These are phyloP conservation scores for Agrocybe chaxingu DNA, from an alignment of 768 basidiomycete species.

Conservation along the genomic window DNA sequence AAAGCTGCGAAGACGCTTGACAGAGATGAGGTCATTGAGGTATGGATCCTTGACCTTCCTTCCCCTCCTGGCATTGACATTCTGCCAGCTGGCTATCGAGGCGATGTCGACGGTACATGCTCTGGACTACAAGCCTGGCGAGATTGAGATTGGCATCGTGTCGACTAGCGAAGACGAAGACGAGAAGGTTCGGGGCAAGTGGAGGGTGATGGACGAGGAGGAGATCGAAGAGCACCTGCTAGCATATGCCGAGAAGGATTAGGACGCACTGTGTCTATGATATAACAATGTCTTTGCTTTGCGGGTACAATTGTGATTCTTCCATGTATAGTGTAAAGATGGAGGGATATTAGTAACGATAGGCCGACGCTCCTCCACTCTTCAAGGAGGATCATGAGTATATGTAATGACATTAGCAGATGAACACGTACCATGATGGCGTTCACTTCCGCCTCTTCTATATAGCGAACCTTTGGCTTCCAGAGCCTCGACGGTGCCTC, in stretches of 20 bases:
- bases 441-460: constrained; percentile 61
- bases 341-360: constrained; percentile 16
- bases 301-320: constrained; percentile 5
- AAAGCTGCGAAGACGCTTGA: constrained; percentile 72
- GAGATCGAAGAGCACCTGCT: constrained; percentile 80
- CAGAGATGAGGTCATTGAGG: constrained; percentile 87
- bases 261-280: constrained; percentile 16
- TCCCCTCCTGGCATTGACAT: not conserved
- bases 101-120: constrained; percentile 91
- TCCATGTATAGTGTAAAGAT: constrained; percentile 10
- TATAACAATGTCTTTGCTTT: not conserved
- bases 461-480: constrained; percentile 43
- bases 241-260: constrained; percentile 90
- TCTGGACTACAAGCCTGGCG: constrained; percentile 93
- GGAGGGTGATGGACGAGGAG: constrained; percentile 74
- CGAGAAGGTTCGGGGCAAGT: constrained; percentile 66
- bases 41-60: constrained; percentile 29
- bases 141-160: constrained; percentile 95
- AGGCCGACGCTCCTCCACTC: constrained; percentile 72
- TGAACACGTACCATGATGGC: constrained; percentile 53
- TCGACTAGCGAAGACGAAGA: constrained; percentile 73
- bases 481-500: constrained; percentile 61
- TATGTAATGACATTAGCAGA: not conserved
- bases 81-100: constrained; percentile 82
- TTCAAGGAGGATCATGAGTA: constrained; percentile 20